Conservation (phyloP, 2,329 filamentous ascomycete species). For the Fusarium musae region DNA sequence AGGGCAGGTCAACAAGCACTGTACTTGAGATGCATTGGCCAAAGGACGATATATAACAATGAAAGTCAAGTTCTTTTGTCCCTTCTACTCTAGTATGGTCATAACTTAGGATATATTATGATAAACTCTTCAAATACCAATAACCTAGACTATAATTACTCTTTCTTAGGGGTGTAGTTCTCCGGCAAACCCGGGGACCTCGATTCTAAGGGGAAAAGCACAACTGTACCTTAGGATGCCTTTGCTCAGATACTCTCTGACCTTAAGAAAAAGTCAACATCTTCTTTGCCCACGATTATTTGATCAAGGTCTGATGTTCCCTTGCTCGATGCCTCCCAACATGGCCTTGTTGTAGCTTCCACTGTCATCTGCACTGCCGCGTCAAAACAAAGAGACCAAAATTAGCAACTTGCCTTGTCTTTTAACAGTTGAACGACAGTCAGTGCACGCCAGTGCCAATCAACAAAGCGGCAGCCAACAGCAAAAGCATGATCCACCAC, state of each 20-base stretch:
- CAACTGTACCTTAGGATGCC: too few relatives aligned
- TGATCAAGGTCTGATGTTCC: too few relatives aligned
- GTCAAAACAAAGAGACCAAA: neutral
- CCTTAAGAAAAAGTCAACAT: too few relatives aligned
- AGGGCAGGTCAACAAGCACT: neutral
- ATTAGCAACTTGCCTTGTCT: neutral
- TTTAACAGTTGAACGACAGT: neutral
- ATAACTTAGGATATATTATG: neutral
- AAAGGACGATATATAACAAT: neutral
- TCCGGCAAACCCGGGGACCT: too few relatives aligned
- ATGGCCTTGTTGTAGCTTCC: neutral
- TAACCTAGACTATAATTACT: neutral
- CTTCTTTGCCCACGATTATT: too few relatives aligned
- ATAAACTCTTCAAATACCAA: neutral
- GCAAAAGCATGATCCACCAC: neutral
- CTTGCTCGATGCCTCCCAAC: neutral
- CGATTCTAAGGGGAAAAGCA: too few relatives aligned
- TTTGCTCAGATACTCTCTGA: too few relatives aligned
- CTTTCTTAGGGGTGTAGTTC: neutral
- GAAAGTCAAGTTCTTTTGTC: neutral
- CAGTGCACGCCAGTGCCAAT: neutral
- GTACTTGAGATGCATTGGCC: neutral
- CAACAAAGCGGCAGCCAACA: neutral
- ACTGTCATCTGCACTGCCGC: neutral
- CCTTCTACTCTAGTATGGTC: accelerated